These are phyloP conservation scores for Phlebopus sp. DNA, from an alignment of 1,284 basidiomycete genomes.

Conservation along the genomic window DNA sequence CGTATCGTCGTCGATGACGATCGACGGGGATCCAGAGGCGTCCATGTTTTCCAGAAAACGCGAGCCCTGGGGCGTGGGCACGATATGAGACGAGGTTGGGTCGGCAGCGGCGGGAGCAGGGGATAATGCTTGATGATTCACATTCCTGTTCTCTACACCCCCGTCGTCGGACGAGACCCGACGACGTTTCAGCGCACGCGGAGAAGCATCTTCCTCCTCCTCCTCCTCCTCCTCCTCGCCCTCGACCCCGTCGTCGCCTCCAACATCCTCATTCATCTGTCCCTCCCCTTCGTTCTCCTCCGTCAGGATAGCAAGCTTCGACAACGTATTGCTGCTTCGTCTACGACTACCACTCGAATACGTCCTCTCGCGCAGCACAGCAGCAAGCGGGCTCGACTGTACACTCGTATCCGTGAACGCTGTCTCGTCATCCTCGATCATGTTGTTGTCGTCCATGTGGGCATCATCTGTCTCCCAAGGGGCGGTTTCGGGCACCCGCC, in stretches of 20 bases:
- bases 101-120: not conserved
- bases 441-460: constrained; percentile 1
- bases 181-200: constrained; percentile 22
- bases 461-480: constrained; percentile 27
- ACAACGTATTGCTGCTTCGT: constrained; percentile 3
- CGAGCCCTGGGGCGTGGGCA: constrained; percentile 11
- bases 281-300: constrained; percentile 25
- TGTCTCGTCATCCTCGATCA: constrained; percentile 1
- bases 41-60: constrained; percentile 27
- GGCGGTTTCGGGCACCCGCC: constrained; percentile 17
- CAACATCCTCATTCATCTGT: constrained; percentile 7
- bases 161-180: constrained; percentile 2
- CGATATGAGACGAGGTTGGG: not conserved
- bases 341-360: constrained; percentile 8
- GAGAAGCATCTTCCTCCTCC: constrained; percentile 6
- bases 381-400: constrained; percentile 31
- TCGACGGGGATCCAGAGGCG: constrained; percentile 26
- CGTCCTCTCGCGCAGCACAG: constrained; percentile 16
- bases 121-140: not conserved
- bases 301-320: constrained; percentile 22
- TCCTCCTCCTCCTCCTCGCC: too few species aligned
- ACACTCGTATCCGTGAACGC: constrained; percentile 12
- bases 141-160: not conserved
- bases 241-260: too few species aligned
- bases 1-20: constrained; percentile 13